phyloP scores from a whole-genome alignment of 257 asterid genomes.

The Gentiana dahurica region DNA sequence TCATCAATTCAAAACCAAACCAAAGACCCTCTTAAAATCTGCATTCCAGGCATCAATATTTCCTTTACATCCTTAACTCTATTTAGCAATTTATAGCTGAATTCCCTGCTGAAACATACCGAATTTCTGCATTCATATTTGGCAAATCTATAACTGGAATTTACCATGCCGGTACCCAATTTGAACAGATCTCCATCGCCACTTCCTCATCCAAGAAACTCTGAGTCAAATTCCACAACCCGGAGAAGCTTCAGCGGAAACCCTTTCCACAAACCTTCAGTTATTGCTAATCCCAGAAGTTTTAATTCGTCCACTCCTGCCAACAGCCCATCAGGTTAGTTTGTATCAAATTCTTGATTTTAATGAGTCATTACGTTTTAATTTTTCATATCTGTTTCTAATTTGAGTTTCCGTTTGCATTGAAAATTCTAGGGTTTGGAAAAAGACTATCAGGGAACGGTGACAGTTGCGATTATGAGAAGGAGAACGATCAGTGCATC shows the following conservation, averaged over 20 bases:
- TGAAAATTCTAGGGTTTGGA: slow-evolving; percentile 28
- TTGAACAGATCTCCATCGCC: slow-evolving; percentile 72
- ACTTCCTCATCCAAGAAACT: slow-evolving; percentile 31
- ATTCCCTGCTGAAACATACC: background rate
- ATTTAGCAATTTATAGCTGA: background rate
- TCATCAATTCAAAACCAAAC: slow-evolving; percentile 11
- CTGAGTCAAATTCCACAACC: slow-evolving; percentile 18
- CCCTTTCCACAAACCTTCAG: slow-evolving; percentile 34
- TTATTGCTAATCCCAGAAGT: slow-evolving; percentile 38
- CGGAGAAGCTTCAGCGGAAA: slow-evolving; percentile 58
- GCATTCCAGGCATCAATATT: slow-evolving; percentile 7
- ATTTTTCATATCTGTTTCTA: slow-evolving; percentile 4
- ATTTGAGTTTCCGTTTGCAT: background rate
- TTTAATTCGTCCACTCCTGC: slow-evolving; percentile 62
- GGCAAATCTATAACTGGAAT: background rate
- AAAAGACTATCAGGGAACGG: slow-evolving; percentile 26
- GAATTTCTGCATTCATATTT: background rate
- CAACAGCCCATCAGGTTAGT: slow-evolving; percentile 72
- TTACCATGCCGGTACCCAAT: slow-evolving; percentile 39
- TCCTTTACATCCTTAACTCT: slow-evolving; percentile 25
- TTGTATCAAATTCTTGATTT: background rate
- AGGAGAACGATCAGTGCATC: slow-evolving; percentile 43
- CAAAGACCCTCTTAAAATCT: slow-evolving; percentile 19
- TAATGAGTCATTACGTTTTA: background rate
- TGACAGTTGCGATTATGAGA: slow-evolving; percentile 38